phyloP scores from a whole-genome alignment of 129 eudicot species.

The Centaurea solstitialis region DNA sequence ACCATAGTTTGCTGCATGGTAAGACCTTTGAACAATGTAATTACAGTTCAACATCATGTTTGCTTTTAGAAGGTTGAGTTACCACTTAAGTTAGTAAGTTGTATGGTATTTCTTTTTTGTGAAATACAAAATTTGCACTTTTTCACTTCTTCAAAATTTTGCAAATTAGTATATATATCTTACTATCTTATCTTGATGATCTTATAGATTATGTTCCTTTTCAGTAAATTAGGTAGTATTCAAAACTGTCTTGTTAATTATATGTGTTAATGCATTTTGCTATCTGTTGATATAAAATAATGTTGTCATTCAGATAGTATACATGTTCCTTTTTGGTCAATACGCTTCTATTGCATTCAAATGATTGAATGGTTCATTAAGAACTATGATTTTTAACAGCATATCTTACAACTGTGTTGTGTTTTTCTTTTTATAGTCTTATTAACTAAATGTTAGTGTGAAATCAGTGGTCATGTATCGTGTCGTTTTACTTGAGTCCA shows the following conservation, averaged over 20 bases:
- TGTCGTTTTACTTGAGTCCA: too few species aligned
- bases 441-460: neutral
- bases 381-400: neutral
- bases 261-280: neutral
- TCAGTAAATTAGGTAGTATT: neutral
- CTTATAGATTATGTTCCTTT: neutral
- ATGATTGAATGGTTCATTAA: neutral
- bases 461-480: neutral
- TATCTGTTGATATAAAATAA: neutral
- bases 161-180: neutral
- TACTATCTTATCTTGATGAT: neutral
- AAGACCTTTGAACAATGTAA: neutral
- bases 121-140: neutral
- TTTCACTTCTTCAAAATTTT: neutral
- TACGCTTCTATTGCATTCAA: neutral
- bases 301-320: neutral
- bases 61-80: neutral
- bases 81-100: neutral
- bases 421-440: neutral
- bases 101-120: neutral
- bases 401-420: neutral
- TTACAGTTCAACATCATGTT: neutral
- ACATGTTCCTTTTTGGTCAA: neutral
- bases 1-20: neutral
- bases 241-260: neutral